Base-by-base conservation (phyloP, 202 grass and related monocot genomes). In the Carex sylvatica region DNA sequence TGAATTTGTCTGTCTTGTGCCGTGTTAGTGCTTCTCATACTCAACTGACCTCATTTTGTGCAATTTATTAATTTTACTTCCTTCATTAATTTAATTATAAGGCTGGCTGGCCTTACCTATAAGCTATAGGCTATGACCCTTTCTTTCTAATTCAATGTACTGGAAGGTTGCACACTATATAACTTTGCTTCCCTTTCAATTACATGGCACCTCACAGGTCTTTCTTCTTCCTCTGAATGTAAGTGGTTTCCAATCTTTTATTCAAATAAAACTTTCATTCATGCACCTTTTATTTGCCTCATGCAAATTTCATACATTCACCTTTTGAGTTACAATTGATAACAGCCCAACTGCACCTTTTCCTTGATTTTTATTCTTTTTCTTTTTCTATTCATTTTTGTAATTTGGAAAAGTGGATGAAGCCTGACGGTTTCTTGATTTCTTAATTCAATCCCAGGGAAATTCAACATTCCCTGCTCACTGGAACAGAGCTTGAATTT, bases 361-460 rank as follows among this genome's bases (percentile, higher is more conserved):
- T 33, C 7, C 26, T 33, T 28, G 4, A 28, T 54, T 16, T 74
- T 53, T n/a, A 31, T 73, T 73, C 1, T 23, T 73, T 74, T 9
- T 16, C n/a, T n/a, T 74, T 74, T 52, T 31, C 7, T 31, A 75
- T 9, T 16, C 11, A 2, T 12, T 36, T 16, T 36, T 58, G 2
- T 58, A n/a, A 58, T 77, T 20, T 58, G 73, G 15, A 77, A 35
- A 71, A 9, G 53, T 36, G 73, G 52, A 15, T 77, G 52, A 74
- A 55, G 46, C 46, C 46, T 55, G 6, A 55, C 2, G 2, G 23
- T 36, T 58, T 77, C 15, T 58, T 76, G 24, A 18, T 77, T 59
- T 19, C 16, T 58, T 77, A 53, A 33, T 75, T 75, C 23, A 74
- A 74, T 10, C 44, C n/a, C n/a, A 47, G 68, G n/a, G 40, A 71